Conservation (phyloP, 176 grass and related monocot genomes). For the Zoysia pacifica region DNA sequence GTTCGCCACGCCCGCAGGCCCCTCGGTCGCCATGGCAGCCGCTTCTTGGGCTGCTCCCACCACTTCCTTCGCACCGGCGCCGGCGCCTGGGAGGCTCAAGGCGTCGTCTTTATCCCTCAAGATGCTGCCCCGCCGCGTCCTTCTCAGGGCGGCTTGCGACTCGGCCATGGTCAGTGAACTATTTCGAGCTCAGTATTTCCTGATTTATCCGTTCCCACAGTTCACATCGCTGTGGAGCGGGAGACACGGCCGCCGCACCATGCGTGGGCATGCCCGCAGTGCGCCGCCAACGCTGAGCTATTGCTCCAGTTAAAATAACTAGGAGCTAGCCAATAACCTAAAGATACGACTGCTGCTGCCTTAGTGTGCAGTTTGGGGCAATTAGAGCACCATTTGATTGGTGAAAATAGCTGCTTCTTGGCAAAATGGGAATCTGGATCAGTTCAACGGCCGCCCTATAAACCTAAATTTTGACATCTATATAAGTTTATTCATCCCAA, state of each 20-base stretch:
- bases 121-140: background rate
- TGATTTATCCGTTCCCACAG: background rate
- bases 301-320: background rate
- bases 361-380: background rate
- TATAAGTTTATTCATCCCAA: background rate
- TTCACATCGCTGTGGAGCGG: background rate
- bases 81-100: conserved; percentile 4
- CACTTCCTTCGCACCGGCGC: conserved; percentile 36
- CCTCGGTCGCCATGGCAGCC: conserved; percentile 14
- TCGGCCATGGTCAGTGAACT: conserved; percentile 34
- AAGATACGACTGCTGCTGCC: background rate
- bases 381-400: background rate
- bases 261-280: background rate
- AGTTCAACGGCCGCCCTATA: background rate
- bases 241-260: background rate
- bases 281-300: background rate
- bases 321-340: background rate
- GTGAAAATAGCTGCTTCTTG: background rate
- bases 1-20: background rate
- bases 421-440: background rate
- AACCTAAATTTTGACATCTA: background rate
- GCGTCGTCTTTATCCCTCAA: background rate
- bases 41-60: conserved; percentile 34
- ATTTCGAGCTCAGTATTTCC: background rate
- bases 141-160: conserved; percentile 32